A percentile compares a stretch with the other conserved stretches of the same genome.
Evolutionary conservation across 2,329 filamentous ascomycete species (phyloP).

Genomic region (Aspergillus oerlinghausenensis): DNA sequence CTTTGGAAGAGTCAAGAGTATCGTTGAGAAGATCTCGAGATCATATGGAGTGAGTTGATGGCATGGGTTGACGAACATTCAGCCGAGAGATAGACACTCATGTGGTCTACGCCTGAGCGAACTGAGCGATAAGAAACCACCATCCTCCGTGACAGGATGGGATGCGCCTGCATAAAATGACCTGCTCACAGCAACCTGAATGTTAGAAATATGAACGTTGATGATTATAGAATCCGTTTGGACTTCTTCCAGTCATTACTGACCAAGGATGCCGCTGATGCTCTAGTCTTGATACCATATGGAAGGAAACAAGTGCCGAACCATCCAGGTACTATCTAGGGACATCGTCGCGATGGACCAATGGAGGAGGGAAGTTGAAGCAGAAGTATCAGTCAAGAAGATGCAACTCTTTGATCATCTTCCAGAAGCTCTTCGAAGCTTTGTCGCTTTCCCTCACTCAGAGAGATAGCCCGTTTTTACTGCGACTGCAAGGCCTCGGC

Average conservation of each 20-base stretch:
- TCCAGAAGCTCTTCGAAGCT: not conserved
- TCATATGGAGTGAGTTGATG: not conserved
- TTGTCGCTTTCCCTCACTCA: not conserved
- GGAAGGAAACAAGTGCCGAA: not conserved
- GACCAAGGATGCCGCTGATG: not conserved
- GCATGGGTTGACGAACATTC: not conserved
- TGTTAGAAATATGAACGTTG: not conserved
- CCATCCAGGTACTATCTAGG: not conserved
- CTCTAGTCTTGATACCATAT: not conserved
- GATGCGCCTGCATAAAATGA: not conserved
- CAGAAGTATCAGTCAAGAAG: not conserved
- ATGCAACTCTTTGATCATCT: not conserved
- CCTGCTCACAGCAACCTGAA: not conserved
- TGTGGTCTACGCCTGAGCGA: not conserved
- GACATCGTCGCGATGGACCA: not conserved
- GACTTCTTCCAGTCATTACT: not conserved
- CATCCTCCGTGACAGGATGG: not conserved
- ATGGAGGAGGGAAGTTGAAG: not conserved
- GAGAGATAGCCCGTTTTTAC: not conserved
- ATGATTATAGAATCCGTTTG: not conserved
- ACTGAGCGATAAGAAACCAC: too few relatives aligned
- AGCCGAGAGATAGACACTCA: not conserved
- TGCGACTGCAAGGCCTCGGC: not conserved
- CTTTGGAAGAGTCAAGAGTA: not conserved
- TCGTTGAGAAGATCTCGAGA: not conserved